phyloP scores from a whole-genome alignment of 2,329 filamentous ascomycete species.

The Diaporthe eres region DNA sequence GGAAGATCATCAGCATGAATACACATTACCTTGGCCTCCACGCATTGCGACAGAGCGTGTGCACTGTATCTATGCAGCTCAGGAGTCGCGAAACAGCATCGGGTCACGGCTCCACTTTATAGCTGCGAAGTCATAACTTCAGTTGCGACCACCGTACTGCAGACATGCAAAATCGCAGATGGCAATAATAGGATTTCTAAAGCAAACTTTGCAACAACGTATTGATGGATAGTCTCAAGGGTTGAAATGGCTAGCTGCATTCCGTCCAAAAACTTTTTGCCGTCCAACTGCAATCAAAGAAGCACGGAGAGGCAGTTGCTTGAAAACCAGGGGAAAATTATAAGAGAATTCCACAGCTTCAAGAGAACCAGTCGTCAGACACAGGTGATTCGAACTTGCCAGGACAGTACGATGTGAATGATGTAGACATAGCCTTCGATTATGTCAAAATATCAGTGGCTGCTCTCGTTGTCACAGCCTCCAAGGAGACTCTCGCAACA shows the following conservation, averaged over 20 bases:
- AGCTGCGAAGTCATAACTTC: not conserved
- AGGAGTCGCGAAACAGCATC: not conserved
- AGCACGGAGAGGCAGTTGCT: not conserved
- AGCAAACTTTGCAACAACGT: not conserved
- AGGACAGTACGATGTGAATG: not conserved
- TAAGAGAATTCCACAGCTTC: not conserved
- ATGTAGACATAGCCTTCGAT: not conserved
- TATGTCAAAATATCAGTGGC: not conserved
- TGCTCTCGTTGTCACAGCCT: not conserved
- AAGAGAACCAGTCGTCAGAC: not conserved
- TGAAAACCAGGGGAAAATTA: not conserved
- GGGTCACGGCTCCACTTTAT: not conserved
- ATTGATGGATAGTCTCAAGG: not conserved
- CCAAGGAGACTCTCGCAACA: not conserved
- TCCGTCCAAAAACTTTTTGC: not conserved
- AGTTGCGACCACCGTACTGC: too few relatives aligned
- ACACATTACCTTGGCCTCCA: not conserved
- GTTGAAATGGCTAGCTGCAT: too few relatives aligned
- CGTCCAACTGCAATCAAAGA: not conserved
- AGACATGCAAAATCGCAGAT: not conserved
- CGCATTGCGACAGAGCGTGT: not conserved
- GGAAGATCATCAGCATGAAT: too few relatives aligned
- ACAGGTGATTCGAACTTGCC: not conserved
- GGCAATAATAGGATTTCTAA: not conserved
- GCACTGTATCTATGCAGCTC: too few relatives aligned